Evolutionary conservation across 495 filamentous ascomycete genomes (phyloP), one percentile per base, ranked within the genome.

Genomic region (Xylaria cubensis): DNA sequence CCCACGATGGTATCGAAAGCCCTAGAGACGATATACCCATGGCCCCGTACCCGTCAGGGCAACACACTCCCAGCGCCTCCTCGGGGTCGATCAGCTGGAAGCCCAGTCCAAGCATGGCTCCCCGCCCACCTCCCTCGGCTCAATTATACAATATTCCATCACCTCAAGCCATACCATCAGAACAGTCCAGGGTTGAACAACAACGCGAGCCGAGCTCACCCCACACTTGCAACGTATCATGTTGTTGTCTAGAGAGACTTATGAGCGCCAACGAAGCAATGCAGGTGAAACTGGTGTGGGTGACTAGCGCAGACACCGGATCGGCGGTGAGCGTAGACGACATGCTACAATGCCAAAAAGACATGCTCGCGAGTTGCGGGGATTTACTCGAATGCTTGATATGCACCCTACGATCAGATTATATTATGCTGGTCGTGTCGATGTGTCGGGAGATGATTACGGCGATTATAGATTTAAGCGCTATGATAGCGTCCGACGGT

Each of bases 271-370:
- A 64, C 32, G 62, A 64, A 24, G 62, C 46, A 41, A 64, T 64
- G 62, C 62, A 64, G 24, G 62, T 64, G n/a, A 64, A 64, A 64
- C 32, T 64, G 46, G 62, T 64, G 15, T 64, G 62, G 62, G 62
- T 41, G 29, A 41, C 41, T 4, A 48, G 29, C 19, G 41, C 62
- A 48, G 21, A 32, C 21, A 64, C 46, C 12, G 62, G 62, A 41
- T 41, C 26, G 21, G 29, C 62, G 7, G 62, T 64, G 17, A 64
- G 62, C 24, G 62, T 64, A 3, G 62, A 64, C 24, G 62, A 64
- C 12, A 64, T 48, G 62, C 62, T 64, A 21, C 62, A 64, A 48
- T 64, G 62, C 9, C 62, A 64, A 21, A 64, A 64, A 15, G 62
- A 64, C 62, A 48, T 64, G 46, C 36, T 64, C 24, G 41, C 46